Percentiles rank a stretch among this genome's conserved stretches.
These are phyloP conservation scores for Populus tremula DNA, from an alignment of 345 rosid species.

Conservation along the genomic window DNA sequence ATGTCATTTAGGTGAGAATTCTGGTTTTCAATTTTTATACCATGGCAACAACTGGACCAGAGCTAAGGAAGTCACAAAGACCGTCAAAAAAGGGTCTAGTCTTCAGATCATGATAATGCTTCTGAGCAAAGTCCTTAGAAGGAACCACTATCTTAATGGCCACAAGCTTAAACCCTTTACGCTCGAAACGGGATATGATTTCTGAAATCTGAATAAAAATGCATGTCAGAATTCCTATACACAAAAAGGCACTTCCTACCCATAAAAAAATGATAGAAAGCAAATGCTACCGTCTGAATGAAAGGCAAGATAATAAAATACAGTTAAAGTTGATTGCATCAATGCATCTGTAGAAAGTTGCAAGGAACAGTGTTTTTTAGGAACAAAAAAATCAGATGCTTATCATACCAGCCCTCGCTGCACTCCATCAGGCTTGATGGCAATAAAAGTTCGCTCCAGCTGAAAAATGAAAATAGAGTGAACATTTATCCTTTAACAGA, in stretches of 20 bases:
- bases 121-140: conserved; percentile 80
- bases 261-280: background rate
- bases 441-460: conserved; percentile 94
- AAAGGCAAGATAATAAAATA: background rate
- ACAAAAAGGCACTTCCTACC: background rate
- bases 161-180: conserved; percentile 97
- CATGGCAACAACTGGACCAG: conserved; percentile 98
- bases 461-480: conserved; percentile 23
- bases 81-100: conserved; percentile 95
- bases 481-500: background rate
- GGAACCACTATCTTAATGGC: conserved; percentile 77
- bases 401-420: conserved; percentile 90
- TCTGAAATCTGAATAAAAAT: conserved; percentile 64
- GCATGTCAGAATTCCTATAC: background rate
- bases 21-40: conserved; percentile 36
- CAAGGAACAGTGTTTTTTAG: background rate
- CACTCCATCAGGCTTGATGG: conserved; percentile 98
- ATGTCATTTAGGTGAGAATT: background rate
- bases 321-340: conserved; percentile 8
- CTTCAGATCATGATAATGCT: conserved; percentile 88
- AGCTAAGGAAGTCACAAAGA: conserved; percentile 94
- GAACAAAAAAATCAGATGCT: background rate
- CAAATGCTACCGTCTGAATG: background rate
- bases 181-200: conserved; percentile 85
- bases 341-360: background rate